These are phyloP conservation scores for Panus rudis DNA, from an alignment of 768 basidiomycete species.

Conservation along the genomic window DNA sequence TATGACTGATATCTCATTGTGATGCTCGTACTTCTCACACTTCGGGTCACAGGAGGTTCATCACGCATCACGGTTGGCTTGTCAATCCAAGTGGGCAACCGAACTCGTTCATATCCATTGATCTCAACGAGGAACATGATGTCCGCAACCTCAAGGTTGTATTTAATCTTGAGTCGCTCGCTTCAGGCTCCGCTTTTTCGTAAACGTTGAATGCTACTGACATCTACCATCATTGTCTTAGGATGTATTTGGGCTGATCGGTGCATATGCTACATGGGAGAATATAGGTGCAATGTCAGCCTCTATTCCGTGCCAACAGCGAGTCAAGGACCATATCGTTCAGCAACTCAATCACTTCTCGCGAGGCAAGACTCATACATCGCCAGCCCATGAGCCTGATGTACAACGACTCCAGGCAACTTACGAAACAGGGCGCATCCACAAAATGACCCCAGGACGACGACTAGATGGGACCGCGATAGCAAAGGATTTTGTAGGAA, in stretches of 20 bases:
- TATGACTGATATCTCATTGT: neutral
- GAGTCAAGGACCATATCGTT: conserved; percentile 6
- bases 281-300: conserved; percentile 3
- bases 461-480: neutral
- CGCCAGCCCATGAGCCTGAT: neutral
- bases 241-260: conserved; percentile 4
- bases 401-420: neutral
- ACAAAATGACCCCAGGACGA: neutral
- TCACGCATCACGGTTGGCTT: conserved; percentile 10
- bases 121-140: conserved; percentile 3
- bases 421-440: neutral
- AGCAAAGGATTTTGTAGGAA: neutral
- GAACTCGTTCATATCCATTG: neutral
- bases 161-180: neutral
- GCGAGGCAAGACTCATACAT: conserved; percentile 5
- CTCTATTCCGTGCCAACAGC: conserved; percentile 2
- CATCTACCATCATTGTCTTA: neutral
- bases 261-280: conserved; percentile 5
- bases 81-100: conserved; percentile 1
- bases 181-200: neutral
- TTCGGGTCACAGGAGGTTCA: neutral
- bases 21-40: neutral
- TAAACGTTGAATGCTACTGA: neutral
- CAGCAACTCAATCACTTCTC: conserved; percentile 3
- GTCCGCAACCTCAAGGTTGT: neutral